Base-by-base conservation (phyloP, 805 yeast genomes). In the Debaryomyces tyrocola region DNA sequence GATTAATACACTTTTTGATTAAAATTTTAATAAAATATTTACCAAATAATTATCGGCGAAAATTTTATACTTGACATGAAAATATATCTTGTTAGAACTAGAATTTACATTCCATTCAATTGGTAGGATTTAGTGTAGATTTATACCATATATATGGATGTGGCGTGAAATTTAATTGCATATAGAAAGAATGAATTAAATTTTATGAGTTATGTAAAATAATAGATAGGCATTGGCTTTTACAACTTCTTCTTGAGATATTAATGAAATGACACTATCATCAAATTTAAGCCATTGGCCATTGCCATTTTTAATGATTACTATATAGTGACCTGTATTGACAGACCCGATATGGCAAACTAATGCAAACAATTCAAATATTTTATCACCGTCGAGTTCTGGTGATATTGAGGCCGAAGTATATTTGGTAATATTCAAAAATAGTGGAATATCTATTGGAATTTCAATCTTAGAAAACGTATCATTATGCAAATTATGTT, bases 321-420 rank as follows among this genome's bases (percentile, higher is more conserved):
- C 85, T 11, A 91, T 78, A 63, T 94, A 94, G 64, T 94, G 99
- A 9, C 99, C 99, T 1, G 97, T 94, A 62, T 90, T 90, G 6
- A 92, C 94, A 15, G 92, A 84, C 1, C 99, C 99, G 29, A 83
- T 83, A 64, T 94, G 99, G 56, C 90, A 83, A 8, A 94, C 85
- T 28, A 91, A 80, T 1, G 92, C 96, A 66, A 84, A 90, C 36
- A 94, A 74, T 65, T 92, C 97, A 65, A 87, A 92, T 1, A 82
- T 66, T 44, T 74, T 66, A 27, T 75, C 55, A 9, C 54, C 56
- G 28, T 59, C 67, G 15, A 67, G 58, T 31, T 34, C 33, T 7
- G 39, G 29, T 9, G 27, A 11, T 2, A 43, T 21, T 35, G 42
- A 41, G 35, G 54, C 59, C 9, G 59, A 47, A 17, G 63, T 70